Base-by-base conservation (phyloP, 352 stramenopile species). In the Phytophthora pini region DNA sequence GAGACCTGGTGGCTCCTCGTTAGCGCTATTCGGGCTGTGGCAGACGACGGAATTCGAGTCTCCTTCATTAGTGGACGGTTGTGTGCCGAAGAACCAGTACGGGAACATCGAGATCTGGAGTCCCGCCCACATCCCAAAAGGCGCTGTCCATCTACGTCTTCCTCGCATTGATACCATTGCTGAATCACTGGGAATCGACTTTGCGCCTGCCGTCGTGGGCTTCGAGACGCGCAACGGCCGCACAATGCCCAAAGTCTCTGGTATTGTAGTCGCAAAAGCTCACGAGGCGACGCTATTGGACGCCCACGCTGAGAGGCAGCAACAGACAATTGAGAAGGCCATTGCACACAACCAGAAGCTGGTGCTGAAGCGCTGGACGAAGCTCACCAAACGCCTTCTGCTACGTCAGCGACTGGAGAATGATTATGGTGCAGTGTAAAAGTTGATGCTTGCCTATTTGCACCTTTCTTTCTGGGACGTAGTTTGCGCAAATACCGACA, bases 71-170 rank as follows among this genome's bases (percentile, higher is more conserved):
- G 70, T 90, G 7, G 67, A 94, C 38, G 82, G 81, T n/a, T 45
- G 57, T 5, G 67, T 97, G 1, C 89, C 88, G 2, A 94, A 93
- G 71, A 96, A 94, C 70, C 68, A 86, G 68, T 95, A 92, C 60
- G 88, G 89, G 15, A 97, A 97, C 67, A 81, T 95, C 46, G 89
- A 97, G 53, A 59, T 97, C 43, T 97, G 88, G 88, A 96, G 86
- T 60, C 51, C 74, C 2, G 80, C 74, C 0, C 83, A 93, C 68
- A 56, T 94, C 2, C 88, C 89, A 6, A 52, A 47, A 10, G 80
- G 76, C 6, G 79, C 72, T 6, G 72, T 89, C 20, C 89, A 96
- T 31, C 52, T 96, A 26, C 75, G 69, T 24, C 48, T 94, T 24
- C 78, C 77, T 22, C 81, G 80, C 24, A 91, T 93, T 32, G 81